phyloP scores from a whole-genome alignment of 306 rosid genomes.

The Cucurbita moschata region DNA sequence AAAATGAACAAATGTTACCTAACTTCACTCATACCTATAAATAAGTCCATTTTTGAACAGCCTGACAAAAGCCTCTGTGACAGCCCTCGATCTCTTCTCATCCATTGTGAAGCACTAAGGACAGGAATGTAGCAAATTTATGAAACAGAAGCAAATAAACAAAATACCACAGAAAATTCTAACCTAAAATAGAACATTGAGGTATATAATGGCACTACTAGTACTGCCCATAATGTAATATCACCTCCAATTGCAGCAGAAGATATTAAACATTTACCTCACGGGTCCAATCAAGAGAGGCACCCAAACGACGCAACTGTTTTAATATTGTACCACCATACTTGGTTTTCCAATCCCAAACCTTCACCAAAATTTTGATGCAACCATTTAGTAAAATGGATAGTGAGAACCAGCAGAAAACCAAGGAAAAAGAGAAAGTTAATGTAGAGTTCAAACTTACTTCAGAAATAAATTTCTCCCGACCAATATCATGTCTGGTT shows the following conservation, averaged over 20 bases:
- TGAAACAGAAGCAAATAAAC: neutral
- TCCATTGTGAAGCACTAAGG: conserved; percentile 93
- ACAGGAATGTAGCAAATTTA: neutral
- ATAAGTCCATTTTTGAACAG: conserved; percentile 59
- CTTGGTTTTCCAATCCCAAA: conserved; percentile 86
- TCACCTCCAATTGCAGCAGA: neutral
- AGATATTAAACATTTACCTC: conserved; percentile 39
- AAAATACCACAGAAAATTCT: neutral
- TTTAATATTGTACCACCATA: conserved; percentile 70
- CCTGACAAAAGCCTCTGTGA: conserved; percentile 85
- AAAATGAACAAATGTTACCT: neutral
- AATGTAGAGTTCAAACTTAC: conserved; percentile 29
- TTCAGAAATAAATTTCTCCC: conserved; percentile 60
- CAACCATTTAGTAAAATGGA: conserved; percentile 6
- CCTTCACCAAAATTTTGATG: conserved; percentile 35
- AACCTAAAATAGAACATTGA: neutral
- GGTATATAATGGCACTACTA: neutral
- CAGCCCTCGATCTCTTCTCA: conserved; percentile 69
- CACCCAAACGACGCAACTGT: conserved; percentile 81
- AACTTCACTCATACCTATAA: conserved; percentile 48
- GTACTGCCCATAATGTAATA: neutral
- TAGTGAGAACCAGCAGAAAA: neutral
- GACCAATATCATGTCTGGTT: conserved; percentile 82
- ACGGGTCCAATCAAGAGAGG: conserved; percentile 94
- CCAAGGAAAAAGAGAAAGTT: neutral